Conservation (phyloP, 768 basidiomycete genomes). For the Dictyophora rubrovolvata region DNA sequence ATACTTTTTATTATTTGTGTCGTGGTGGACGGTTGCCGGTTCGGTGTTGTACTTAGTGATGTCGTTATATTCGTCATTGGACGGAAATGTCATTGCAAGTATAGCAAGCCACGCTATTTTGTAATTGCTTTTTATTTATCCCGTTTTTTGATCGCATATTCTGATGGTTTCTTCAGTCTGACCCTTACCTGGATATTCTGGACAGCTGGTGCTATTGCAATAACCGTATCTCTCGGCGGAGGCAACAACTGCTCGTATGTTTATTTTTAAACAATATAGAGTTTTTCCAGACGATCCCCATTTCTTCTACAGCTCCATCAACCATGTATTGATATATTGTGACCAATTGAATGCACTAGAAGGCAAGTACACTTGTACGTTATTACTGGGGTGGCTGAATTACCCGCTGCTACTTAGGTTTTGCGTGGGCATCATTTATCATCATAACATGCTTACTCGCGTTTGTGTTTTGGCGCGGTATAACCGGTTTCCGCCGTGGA, state of each 20-base stretch:
- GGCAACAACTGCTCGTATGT: slow-evolving; percentile 59
- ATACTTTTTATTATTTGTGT: slow-evolving; percentile 59
- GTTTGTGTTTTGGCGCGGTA: slow-evolving; percentile 49
- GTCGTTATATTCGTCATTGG: slow-evolving; percentile 40
- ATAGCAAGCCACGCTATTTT: slow-evolving; percentile 53
- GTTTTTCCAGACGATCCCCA: not conserved
- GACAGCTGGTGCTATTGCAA: slow-evolving; percentile 61
- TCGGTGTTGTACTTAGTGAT: slow-evolving; percentile 40
- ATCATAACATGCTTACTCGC: slow-evolving; percentile 52
- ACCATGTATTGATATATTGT: slow-evolving; percentile 45
- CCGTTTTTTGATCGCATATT: not conserved
- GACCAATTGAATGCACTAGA: slow-evolving; percentile 67
- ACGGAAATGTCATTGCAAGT: slow-evolving; percentile 44
- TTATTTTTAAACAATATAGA: not conserved
- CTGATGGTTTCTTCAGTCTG: slow-evolving; percentile 33
- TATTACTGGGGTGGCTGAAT: not conserved
- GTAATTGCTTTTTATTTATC: slow-evolving; percentile 30
- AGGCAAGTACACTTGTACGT: slow-evolving; percentile 3
- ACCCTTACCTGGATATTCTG: slow-evolving; percentile 68
- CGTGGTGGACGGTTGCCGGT: slow-evolving; percentile 58
- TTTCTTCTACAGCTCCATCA: slow-evolving; percentile 23
- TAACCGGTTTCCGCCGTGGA: slow-evolving; percentile 49
- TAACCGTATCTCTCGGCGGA: slow-evolving; percentile 58
- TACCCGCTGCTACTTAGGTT: slow-evolving; percentile 26
- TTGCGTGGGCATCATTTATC: slow-evolving; percentile 65